Evolutionary conservation across 768 basidiomycete genomes (phyloP), one percentile per base, ranked within the genome.

Genomic region (Leucosporidium scottii): DNA sequence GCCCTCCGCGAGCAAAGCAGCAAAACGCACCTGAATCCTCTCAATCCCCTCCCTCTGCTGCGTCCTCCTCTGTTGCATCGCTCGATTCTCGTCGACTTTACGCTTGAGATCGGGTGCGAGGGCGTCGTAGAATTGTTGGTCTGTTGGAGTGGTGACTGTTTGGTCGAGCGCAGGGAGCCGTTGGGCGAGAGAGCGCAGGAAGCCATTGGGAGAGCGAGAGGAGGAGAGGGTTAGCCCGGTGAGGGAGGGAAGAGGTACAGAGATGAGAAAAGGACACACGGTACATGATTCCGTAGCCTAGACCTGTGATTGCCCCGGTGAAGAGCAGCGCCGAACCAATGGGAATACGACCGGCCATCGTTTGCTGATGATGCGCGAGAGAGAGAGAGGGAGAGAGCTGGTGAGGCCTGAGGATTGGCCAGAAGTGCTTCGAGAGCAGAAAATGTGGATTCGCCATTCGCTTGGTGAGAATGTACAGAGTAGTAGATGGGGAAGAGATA

Each of bases 231-330:
- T n/a, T n/a, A n/a, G n/a, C n/a, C n/a, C n/a, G n/a, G n/a, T n/a
- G n/a, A n/a, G n/a, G n/a, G n/a, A n/a, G n/a, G n/a, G n/a, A n/a
- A n/a, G n/a, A n/a, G n/a, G n/a, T n/a, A n/a, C n/a, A n/a, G n/a
- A n/a, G 34, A 34, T 6, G 39, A 15, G 39, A 15, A 12, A 36
- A 18, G 34, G 34, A 65, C 65, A 9, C 0, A 70, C 69, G 50
- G 25, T 62, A 59, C 69, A 71, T 71, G 66, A 71, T 55, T 10
- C 59, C 62, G 63, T 71, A 71, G 1, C 66, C 69, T 20, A 67
- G 23, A 10, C 51, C 56, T 23, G 66, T 64, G 30, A 67, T 51
- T 21, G 39, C 60, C 6, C 44, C 55, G 44, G 63, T 71, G 25
- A 67, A 17, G 59, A 71, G 21, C 36, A 71, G 39, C 4, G 65